phyloP scores from a whole-genome alignment of 192 early-diverging fungal species.

The Coemansia sp. region DNA sequence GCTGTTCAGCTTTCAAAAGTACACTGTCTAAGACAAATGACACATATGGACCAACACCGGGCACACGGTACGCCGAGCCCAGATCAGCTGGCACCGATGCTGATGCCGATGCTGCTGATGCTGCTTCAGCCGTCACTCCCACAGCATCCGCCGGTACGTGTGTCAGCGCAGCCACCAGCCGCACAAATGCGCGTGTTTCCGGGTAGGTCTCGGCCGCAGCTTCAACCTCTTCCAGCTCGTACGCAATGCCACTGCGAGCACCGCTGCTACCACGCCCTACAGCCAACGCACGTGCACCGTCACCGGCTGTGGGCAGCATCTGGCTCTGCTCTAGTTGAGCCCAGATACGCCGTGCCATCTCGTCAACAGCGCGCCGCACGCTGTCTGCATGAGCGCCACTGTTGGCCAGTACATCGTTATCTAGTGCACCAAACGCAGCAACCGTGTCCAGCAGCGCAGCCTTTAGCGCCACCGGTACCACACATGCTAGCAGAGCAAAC shows the following conservation, averaged over 20 bases:
- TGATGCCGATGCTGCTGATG: slow-evolving; percentile 23
- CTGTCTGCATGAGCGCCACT: slow-evolving; percentile 28
- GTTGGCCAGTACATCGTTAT: slow-evolving; percentile 26
- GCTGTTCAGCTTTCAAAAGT: slow-evolving; percentile 71
- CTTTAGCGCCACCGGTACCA: slow-evolving; percentile 75
- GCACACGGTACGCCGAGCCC: slow-evolving; percentile 64
- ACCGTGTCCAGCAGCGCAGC: slow-evolving; percentile 76
- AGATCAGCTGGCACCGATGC: slow-evolving; percentile 61
- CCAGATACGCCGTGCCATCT: slow-evolving; percentile 77
- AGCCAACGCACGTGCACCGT: slow-evolving; percentile 18
- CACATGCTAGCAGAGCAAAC: slow-evolving; percentile 76
- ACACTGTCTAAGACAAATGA: slow-evolving; percentile 82
- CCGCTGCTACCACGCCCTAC: slow-evolving; percentile 28
- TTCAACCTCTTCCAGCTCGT: slow-evolving; percentile 83
- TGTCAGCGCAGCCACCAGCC: slow-evolving; percentile 67
- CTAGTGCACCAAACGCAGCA: slow-evolving; percentile 70
- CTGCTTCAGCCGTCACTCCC: slow-evolving; percentile 1
- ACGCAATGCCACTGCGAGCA: slow-evolving; percentile 58
- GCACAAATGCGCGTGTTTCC: slow-evolving; percentile 81
- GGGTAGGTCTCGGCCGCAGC: slow-evolving; percentile 73
- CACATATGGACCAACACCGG: slow-evolving; percentile 77
- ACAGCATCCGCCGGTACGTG: slow-evolving; percentile 47
- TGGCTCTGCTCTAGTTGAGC: slow-evolving; percentile 71
- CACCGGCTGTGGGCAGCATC: slow-evolving; percentile 54
- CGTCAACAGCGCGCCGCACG: slow-evolving; percentile 35